Evolutionary conservation across 2,329 filamentous ascomycete genomes (phyloP).

Genomic region (Arthrocladium fulminans): DNA sequence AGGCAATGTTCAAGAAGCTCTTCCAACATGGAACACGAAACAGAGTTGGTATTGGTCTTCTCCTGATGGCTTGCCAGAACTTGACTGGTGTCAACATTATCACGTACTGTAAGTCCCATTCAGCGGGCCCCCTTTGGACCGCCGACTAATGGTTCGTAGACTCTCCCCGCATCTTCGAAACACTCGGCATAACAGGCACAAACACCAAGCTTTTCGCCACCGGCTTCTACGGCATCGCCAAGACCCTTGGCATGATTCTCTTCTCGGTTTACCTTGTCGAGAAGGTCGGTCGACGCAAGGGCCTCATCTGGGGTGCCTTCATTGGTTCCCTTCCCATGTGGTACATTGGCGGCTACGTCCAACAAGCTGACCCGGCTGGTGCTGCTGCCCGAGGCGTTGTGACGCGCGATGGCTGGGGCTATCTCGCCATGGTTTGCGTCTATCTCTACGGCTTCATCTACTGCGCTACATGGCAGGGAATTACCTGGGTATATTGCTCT

Average conservation of each 20-base stretch:
- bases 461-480: constrained; percentile 59
- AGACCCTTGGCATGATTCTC: constrained; percentile 3
- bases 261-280: constrained; percentile 37
- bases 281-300: constrained; percentile 42
- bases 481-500: constrained; percentile 63
- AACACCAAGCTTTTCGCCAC: constrained; percentile 61
- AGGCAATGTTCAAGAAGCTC: constrained; percentile 30
- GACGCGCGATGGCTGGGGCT: constrained; percentile 50
- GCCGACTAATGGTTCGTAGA: constrained; percentile 26
- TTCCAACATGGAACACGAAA: constrained; percentile 45
- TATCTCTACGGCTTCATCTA: constrained; percentile 63
- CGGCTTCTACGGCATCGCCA: constrained; percentile 58
- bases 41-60: constrained; percentile 46
- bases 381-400: constrained; percentile 47
- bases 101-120: constrained; percentile 31
- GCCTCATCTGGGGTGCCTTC: constrained; percentile 55
- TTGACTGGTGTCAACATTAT: constrained; percentile 45
- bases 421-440: constrained; percentile 61
- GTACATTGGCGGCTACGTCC: constrained; percentile 64
- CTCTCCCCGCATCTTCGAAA: constrained; percentile 59
- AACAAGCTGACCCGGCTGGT: constrained; percentile 51
- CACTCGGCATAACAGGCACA: constrained; percentile 52
- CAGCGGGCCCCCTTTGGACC: background rate
- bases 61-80: constrained; percentile 45
- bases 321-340: constrained; percentile 56